Percentiles rank a stretch among this genome's conserved stretches.
phyloP scores from a whole-genome alignment of 495 filamentous ascomycete genomes.

The Aspergillus heteromorphus region DNA sequence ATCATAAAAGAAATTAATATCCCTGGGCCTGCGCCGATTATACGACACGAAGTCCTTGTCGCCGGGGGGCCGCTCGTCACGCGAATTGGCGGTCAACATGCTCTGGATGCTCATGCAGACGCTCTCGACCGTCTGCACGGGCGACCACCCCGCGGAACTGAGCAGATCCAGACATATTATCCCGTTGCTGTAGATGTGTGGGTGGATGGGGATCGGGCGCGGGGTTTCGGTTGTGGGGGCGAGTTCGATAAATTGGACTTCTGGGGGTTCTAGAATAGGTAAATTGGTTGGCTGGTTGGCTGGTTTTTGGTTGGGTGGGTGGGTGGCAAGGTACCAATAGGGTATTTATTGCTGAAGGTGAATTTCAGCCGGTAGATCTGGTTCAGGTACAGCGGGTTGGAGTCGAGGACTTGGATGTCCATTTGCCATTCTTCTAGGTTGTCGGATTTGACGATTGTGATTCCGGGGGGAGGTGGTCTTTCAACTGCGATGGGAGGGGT shows the following conservation, averaged over 20 bases:
- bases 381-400: slow-evolving; percentile 81
- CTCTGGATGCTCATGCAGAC: slow-evolving; percentile 97
- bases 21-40: slow-evolving; percentile 70
- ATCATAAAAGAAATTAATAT: slow-evolving; percentile 85
- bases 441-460: slow-evolving; percentile 72
- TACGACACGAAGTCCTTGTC: slow-evolving; percentile 79
- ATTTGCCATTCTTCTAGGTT: slow-evolving; percentile 87
- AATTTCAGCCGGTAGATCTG: slow-evolving; percentile 85
- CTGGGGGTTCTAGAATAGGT: slow-evolving; percentile 67
- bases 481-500: slow-evolving; percentile 26
- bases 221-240: slow-evolving; percentile 34
- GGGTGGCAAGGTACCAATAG: slow-evolving; percentile 62
- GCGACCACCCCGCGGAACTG: slow-evolving; percentile 82
- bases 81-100: slow-evolving; percentile 92
- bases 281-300: neutral
- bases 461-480: slow-evolving; percentile 59
- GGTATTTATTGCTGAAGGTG: slow-evolving; percentile 75
- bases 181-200: slow-evolving; percentile 96
- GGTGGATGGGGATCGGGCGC: slow-evolving; percentile 86
- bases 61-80: slow-evolving; percentile 79
- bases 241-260: slow-evolving; percentile 77
- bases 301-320: neutral
- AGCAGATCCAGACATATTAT: slow-evolving; percentile 97
- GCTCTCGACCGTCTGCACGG: slow-evolving; percentile 94
- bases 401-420: slow-evolving; percentile 85